Base-by-base conservation (phyloP, 1,139 yeast genomes). In the Pichia sp. region DNA sequence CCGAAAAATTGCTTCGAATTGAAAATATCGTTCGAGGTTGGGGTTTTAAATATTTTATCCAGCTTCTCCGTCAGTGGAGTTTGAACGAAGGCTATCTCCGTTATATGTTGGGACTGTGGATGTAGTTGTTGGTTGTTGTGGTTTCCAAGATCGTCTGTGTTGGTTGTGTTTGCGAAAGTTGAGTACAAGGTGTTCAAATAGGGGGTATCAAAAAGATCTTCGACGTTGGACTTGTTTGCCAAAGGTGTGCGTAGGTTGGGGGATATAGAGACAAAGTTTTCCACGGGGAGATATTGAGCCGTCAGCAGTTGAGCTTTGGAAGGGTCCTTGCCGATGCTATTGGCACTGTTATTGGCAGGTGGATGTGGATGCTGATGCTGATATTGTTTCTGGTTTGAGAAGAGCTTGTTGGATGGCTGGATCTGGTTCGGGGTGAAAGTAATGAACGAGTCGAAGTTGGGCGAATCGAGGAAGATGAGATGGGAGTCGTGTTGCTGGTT, bases 31-130 rank as follows among this genome's bases (percentile, higher is more conserved):
- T 63, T 44, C 50, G 66, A 66, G 31, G 51, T 56, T 18, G 59
- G 58, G 9, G 53, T 49, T 45, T 2, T 66, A 56, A 48, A 61
- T 64, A 46, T 60, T 57, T 51, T 63, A 59, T 54, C 63, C 62
- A 52, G 62, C 64, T 60, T 47, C 64, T 39, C 47, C 16, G 40
- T 44, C 19, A 41, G 26, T 13, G 49, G 57, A 31, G 49, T 50
- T 43, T 41, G 28, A 21, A 41, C 46, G 22, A 28, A 18, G 9
- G 40, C 19, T 10, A 37, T 21, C n/a, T 50, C 49, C 37, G 26
- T 49, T 39, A 57, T 31, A 47, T 58, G 43, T 50, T 59, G 47
- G 45, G 55, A 25, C 53, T 56, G 30, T 30, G 23, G 4, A 28
- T 31, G 37, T n/a, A 31, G 18, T 7, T 31, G 37, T n/a, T 31